Conservation (phyloP, 2,329 filamentous ascomycete species). For the Ophiostoma sp. region DNA sequence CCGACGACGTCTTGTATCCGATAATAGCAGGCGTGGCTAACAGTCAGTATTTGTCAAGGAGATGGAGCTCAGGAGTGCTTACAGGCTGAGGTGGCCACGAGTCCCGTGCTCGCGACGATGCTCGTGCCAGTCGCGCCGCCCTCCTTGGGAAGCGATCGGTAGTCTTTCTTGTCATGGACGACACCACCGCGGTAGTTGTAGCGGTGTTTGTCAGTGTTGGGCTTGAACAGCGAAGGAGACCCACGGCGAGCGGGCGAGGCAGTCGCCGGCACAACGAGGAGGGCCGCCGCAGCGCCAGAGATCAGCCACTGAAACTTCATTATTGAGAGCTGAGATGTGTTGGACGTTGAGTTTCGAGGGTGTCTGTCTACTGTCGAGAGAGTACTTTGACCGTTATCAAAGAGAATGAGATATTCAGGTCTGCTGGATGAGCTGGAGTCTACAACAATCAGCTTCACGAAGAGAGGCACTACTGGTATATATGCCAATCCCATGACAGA, state of each 20-base stretch:
- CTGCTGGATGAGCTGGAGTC: background rate
- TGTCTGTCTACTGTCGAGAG: background rate
- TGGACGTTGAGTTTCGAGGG: background rate
- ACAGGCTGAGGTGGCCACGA: background rate
- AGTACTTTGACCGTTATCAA: background rate
- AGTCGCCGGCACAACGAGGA: background rate
- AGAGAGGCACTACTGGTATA: background rate
- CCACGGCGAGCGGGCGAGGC: constrained; percentile 17
- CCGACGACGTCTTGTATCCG: background rate
- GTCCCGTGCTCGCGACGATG: background rate
- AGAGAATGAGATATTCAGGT: background rate
- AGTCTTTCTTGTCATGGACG: constrained; percentile 5
- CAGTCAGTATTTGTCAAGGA: background rate
- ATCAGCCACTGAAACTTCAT: constrained; percentile 17
- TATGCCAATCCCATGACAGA: background rate
- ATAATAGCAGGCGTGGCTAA: background rate
- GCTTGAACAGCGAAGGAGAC: constrained; percentile 2
- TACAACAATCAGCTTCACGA: background rate
- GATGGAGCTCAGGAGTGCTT: background rate
- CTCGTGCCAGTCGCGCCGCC: background rate
- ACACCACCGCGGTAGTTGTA: background rate
- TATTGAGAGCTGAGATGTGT: background rate
- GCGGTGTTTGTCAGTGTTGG: background rate
- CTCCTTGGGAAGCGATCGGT: background rate
- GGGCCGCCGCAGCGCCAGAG: background rate